Evolutionary conservation across 2,329 filamentous ascomycete genomes (phyloP), one percentile per base, ranked within the genome.

Genomic region (Fusarium proliferatum): DNA sequence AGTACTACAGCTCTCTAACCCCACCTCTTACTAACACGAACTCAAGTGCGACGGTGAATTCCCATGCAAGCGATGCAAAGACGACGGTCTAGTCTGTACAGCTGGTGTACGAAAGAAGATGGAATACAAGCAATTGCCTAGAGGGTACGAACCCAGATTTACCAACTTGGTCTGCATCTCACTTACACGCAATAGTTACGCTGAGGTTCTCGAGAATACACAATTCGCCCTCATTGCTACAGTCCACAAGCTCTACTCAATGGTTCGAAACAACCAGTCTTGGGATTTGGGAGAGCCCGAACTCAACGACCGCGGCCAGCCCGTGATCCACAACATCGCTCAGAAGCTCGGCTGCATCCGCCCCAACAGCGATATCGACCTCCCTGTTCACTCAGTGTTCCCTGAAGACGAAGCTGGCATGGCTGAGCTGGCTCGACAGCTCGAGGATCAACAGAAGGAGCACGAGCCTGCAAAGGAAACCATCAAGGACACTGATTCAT

Each of bases 271-370:
- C 67, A 83, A 84, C 26, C 88, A 91, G 75, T 78, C 84, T 6
- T 92, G 90, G 90, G 87, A 89, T 17, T 82, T 91, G 21, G 89
- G 87, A n/a, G 89, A 91, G 76, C 89, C 89, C 7, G 88, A 90
- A 69, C 82, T 91, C 73, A 92, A 92, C 79, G 89, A 90, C 70
- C 85, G 88, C 59, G 89, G 89, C 39, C 88, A 90, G 75, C 89
- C 90, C 6, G 86, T 91, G 33, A 90, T 92, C 61, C 90, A 92
- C 81, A 88, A 91, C 78, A 91, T 92, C 67, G 89, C 89, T 39
- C 86, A 88, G 72, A 90, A 88, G 80, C 87, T 92, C 34, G 89
- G 89, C 52, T 91, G 89, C 82, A 90, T 91, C 76, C 86, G 89
- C 62, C 88, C 88, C 23, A 90, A 90, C 75, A 88, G 86, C 77